Base-by-base conservation (phyloP, 176 grass and related monocot species). In the Typha latifolia region DNA sequence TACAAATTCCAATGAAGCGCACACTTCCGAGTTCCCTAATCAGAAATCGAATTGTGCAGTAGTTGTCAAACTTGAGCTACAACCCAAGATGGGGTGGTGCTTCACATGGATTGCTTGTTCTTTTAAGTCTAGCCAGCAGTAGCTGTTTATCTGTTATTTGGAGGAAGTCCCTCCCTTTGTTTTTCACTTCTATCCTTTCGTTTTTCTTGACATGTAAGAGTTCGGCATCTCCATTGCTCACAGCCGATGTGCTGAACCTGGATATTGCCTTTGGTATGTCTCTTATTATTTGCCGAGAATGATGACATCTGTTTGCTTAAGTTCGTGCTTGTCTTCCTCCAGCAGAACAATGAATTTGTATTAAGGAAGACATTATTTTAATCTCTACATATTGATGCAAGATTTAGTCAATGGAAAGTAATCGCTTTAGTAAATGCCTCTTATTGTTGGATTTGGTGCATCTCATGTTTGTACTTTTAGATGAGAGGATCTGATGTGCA, bases 21-120 rank as follows among this genome's bases (percentile, higher is more conserved):
- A 29, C 59, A 56, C 51, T 16, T 75, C 71, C 53, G 32, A 53
- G 34, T 67, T 31, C 64, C 20, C 13, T 66, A 66, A 67, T 71
- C 31, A 62, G 63, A 62, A 76, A 21, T 21, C 49, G 51, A 61
- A 62, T 48, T 67, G 49, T 69, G 57, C 49, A n/a, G 32, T 47
- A 21, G 20, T 59, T 11, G 2, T 9, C 1, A 21, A 21, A 59
- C 8, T 22, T 21, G 53, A 21, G 15, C 20, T 59, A 59, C 10
- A 21, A 21, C 15, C 18, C 16, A 21, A 59, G 16, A 57, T 59
- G n/a, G 16, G 20, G 14, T 59, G 53, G 18, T 59, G 10, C 16
- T 22, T 59, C 20, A 59, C 18, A 43, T 9, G 37, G 37, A 43
- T 43, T 43, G 7, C 37, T 43, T 43, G 1, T 43, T 43, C 37